Evolutionary conservation across 1,139 yeast species (phyloP), one percentile per base, ranked within the genome.

Genomic region (Geotrichum klebahnii): DNA sequence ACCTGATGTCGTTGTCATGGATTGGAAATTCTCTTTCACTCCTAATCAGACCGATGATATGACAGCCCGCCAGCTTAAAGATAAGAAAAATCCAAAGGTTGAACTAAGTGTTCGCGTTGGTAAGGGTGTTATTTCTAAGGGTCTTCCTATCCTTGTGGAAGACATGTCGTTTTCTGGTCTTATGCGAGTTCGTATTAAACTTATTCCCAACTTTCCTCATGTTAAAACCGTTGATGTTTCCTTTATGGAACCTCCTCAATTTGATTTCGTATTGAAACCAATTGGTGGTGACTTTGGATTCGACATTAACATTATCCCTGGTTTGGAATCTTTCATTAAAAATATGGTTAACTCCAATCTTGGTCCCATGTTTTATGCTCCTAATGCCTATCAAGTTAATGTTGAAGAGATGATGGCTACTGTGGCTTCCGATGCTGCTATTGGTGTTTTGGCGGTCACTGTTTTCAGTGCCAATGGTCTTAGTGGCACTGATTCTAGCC

Each of bases 1-100:
- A 28, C 86, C 84, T 55, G 97, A 90, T 63, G 83, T 92, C 52
- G 95, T 90, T 16, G 96, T 92, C 46, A 72, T 94, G 96, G 95
- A 92, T 72, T 92, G 96, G 96, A 82, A 83, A 48, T 73, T 84
- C 50, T 82, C 96, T 1, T 87, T 89, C 69, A 84, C 88, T 37
- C 98, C 98, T n/a, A 87, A 87, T 67, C 86, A 89, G 45, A 69
- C 79, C 50, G 83, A 83, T 45, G 98, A 92, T 67, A 72, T 88
- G 59, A 87, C 87, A 53, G 79, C 81, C 35, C 86, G 90, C 61
- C 97, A 92, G 67, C 67, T 84, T 68, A 86, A 83, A 64, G 85
- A 81, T 64, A 80, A 80, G 58, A 92, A 88, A 38, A 89, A 89
- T 67, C 95, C 92, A 61, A 81, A 80, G 63, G 75, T 84, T 37